Percentiles rank a stretch among this genome's conserved stretches.
These are phyloP conservation scores for Fusarium irregulare DNA, from an alignment of 2,329 filamentous ascomycete species.

Conservation along the genomic window DNA sequence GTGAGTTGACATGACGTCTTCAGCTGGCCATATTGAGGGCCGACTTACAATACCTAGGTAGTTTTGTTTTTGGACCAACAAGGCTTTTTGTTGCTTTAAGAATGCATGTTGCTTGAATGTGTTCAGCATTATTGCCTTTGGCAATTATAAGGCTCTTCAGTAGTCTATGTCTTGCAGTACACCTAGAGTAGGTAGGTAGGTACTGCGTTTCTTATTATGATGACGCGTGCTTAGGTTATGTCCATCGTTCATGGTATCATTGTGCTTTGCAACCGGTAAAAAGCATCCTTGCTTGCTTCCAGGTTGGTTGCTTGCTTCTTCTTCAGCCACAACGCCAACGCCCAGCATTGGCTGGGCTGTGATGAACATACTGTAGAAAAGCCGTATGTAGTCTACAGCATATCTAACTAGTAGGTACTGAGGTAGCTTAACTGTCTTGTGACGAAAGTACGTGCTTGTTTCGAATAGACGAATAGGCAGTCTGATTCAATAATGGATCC, in stretches of 20 bases:
- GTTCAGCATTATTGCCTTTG: background rate
- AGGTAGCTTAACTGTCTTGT: too few relatives aligned
- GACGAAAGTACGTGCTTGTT: background rate
- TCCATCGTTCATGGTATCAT: background rate
- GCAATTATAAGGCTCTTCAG: background rate
- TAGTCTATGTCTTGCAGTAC: background rate
- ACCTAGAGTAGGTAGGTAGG: background rate
- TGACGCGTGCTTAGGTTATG: background rate
- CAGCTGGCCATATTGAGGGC: background rate
- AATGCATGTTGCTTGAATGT: background rate
- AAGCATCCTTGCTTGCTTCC: background rate
- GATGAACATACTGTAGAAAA: background rate
- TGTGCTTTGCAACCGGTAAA: background rate
- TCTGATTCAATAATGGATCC: background rate
- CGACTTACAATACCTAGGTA: background rate
- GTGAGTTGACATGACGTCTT: slow-evolving; percentile 20
- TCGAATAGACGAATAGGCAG: background rate
- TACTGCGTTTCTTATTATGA: background rate
- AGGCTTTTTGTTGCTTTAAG: background rate
- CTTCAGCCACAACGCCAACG: background rate
- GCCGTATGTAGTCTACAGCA: background rate
- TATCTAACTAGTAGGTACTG: too few relatives aligned
- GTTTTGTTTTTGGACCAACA: slow-evolving; percentile 10
- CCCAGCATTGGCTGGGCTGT: background rate
- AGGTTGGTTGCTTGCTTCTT: slow-evolving; percentile 3